Percentiles rank a stretch among this genome's conserved stretches.
Conservation (phyloP, 805 yeast genomes). For the Sugiyamaella qingdaonensis region DNA sequence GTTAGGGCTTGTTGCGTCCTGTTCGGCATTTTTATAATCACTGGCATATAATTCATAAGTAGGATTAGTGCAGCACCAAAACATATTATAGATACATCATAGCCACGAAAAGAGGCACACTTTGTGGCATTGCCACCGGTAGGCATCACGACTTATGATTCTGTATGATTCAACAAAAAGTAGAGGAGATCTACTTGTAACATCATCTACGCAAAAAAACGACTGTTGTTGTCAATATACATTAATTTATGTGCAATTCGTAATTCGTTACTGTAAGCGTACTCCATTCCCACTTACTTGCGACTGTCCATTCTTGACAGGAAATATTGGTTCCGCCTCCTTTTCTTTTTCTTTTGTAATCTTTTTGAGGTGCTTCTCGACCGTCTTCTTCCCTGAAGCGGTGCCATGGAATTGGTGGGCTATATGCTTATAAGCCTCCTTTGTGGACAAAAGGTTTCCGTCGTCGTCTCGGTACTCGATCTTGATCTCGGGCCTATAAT, state of each 20-base stretch:
- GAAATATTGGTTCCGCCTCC: slow-evolving; percentile 21
- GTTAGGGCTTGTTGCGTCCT: not conserved
- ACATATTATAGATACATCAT: not conserved
- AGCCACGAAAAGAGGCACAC: no score
- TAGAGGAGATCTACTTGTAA: no score
- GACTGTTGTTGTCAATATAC: no score
- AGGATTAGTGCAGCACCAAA: not conserved
- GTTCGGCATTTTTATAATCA: not conserved
- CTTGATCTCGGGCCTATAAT: slow-evolving; percentile 42
- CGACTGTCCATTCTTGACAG: not conserved
- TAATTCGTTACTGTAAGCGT: not conserved
- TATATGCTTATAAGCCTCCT: slow-evolving; percentile 71
- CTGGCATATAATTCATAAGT: not conserved
- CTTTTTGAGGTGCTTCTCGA: slow-evolving; percentile 31
- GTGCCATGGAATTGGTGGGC: slow-evolving; percentile 77
- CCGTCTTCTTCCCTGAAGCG: slow-evolving; percentile 33
- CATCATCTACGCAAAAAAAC: no score
- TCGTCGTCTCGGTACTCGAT: slow-evolving; percentile 59
- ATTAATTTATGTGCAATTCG: no score
- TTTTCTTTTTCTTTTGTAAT: slow-evolving; percentile 26
- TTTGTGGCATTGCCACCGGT: no score
- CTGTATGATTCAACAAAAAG: no score
- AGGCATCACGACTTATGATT: no score
- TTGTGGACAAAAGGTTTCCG: slow-evolving; percentile 56
- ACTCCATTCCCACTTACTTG: not conserved